Conservation (phyloP, 2,329 filamentous ascomycete genomes). For the Fonsecaea nubica region DNA sequence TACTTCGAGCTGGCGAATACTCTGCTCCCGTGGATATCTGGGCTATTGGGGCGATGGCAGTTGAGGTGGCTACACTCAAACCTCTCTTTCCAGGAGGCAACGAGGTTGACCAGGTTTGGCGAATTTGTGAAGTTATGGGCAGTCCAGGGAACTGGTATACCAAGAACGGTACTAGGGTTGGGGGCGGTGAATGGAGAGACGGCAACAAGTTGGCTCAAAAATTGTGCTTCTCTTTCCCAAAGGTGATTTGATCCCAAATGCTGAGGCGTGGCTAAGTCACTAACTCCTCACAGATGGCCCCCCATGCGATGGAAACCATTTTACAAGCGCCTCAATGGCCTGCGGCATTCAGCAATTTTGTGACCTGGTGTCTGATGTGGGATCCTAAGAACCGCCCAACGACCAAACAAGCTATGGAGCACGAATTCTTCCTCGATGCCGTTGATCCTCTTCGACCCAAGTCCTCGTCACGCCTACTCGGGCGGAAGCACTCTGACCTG, state of each 20-base stretch:
- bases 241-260: conserved; percentile 52
- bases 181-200: conserved; percentile 97
- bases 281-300: conserved; percentile 76
- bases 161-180: conserved; percentile 83
- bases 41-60: conserved; percentile 98
- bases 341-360: conserved; percentile 82
- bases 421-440: conserved; percentile 93
- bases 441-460: conserved; percentile 92
- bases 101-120: conserved; percentile 98
- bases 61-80: conserved; percentile 95
- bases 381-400: conserved; percentile 91
- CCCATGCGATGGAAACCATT: conserved; percentile 94
- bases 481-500: conserved; percentile 88
- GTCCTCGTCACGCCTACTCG: conserved; percentile 83
- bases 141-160: conserved; percentile 98
- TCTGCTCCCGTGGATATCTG: conserved; percentile 98
- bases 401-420: conserved; percentile 88
- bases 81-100: conserved; percentile 96
- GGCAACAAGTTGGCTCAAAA: conserved; percentile 91
- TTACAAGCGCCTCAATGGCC: conserved; percentile 92
- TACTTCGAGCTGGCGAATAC: conserved; percentile 92
- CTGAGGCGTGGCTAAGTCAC: conserved; percentile 28
- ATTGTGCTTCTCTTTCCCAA: conserved; percentile 97
- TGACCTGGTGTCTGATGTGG: conserved; percentile 99
- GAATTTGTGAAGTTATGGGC: conserved; percentile 98